Evolutionary conservation across 805 yeast species (phyloP).

Genomic region (Yarrowia osloensis): DNA sequence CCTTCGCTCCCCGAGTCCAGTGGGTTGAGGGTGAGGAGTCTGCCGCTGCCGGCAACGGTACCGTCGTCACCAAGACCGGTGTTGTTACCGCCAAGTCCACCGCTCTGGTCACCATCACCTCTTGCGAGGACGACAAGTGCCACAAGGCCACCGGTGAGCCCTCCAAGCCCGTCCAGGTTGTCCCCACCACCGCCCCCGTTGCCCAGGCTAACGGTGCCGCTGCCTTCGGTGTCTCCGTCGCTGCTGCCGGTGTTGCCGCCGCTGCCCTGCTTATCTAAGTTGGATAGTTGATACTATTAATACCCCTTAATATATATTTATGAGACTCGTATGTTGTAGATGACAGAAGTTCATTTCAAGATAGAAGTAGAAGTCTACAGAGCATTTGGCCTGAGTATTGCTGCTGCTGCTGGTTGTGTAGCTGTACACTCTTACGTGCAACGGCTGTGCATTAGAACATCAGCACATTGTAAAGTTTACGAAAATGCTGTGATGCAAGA

Average conservation of each 20-base stretch:
- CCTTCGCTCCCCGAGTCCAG: constrained; percentile 11
- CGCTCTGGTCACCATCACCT: constrained; percentile 20
- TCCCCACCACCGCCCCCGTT: constrained; percentile 8
- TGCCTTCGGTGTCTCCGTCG: constrained; percentile 17
- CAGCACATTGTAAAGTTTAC: too few relatives aligned
- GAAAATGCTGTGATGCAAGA: too few relatives aligned
- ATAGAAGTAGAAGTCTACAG: neutral
- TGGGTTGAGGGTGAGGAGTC: neutral
- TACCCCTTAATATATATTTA: neutral
- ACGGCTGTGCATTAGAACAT: too few relatives aligned
- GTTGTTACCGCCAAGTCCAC: constrained; percentile 18
- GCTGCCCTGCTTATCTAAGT: constrained; percentile 25
- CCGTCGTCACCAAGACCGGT: constrained; percentile 20
- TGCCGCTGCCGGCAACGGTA: neutral
- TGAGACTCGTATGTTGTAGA: neutral
- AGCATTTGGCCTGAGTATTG: neutral
- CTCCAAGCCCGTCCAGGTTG: constrained; percentile 19
- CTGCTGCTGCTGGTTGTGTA: too few relatives aligned
- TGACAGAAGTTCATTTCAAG: neutral
- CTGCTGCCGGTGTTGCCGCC: constrained; percentile 23
- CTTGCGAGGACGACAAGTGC: constrained; percentile 25
- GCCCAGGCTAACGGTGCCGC: constrained; percentile 27
- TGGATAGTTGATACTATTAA: neutral
- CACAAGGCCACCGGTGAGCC: constrained; percentile 18
- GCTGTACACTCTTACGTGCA: too few relatives aligned